Evolutionary conservation across 75 land plant genomes (phyloP).

Genomic region (Ceratopteris richardii): DNA sequence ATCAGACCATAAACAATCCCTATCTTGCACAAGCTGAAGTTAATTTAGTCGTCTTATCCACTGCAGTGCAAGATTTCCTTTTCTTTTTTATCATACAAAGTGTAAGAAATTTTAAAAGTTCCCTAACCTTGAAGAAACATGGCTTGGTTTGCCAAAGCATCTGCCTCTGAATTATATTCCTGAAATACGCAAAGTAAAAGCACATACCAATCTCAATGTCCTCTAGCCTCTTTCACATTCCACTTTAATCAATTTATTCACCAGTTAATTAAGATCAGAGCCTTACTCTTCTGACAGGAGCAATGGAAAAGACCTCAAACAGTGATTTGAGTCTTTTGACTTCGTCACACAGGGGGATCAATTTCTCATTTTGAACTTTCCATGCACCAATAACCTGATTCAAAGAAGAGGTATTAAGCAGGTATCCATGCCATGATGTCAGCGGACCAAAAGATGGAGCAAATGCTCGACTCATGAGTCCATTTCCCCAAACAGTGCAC

Average conservation of each 20-base stretch:
- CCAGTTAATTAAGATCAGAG: too few species aligned
- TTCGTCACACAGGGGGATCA: slow-evolving; percentile 36
- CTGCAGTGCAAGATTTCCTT: too few species aligned
- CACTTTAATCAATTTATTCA: background rate
- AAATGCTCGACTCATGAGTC: background rate
- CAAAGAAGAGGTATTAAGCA: background rate
- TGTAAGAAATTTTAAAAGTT: too few species aligned
- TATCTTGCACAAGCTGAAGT: too few species aligned
- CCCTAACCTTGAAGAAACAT: slow-evolving; percentile 37
- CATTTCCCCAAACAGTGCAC: background rate
- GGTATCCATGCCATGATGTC: too few species aligned
- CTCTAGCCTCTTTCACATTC: background rate
- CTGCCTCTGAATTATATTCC: slow-evolving; percentile 72
- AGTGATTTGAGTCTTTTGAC: slow-evolving; percentile 46
- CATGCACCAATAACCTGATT: slow-evolving; percentile 13
- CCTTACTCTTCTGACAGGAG: slow-evolving; percentile 52
- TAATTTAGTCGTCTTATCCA: too few species aligned
- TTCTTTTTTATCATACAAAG: too few species aligned
- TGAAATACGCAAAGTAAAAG: slow-evolving; percentile 13
- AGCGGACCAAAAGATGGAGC: background rate
- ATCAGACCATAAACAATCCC: too few species aligned
- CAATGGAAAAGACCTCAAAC: slow-evolving; percentile 46
- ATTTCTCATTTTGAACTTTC: slow-evolving; percentile 35
- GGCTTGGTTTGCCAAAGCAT: slow-evolving; percentile 67
- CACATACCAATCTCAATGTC: background rate